These are phyloP conservation scores for Xanthoconium separans DNA, from an alignment of 1,284 basidiomycete species.

Conservation along the genomic window DNA sequence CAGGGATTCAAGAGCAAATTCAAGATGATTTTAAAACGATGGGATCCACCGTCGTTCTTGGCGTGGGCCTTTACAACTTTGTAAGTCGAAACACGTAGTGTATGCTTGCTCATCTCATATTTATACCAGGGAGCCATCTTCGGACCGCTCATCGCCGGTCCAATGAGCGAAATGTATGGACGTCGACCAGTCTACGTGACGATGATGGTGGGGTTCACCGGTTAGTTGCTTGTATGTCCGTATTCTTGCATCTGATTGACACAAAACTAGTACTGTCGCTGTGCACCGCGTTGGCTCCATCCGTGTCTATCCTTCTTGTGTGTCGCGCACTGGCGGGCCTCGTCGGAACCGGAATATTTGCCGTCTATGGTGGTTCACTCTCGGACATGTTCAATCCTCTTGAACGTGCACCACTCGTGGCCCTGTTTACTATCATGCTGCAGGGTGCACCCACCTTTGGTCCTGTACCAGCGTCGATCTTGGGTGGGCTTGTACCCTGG, in stretches of 20 bases:
- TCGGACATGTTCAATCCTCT: conserved; percentile 28
- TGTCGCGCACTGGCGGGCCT: conserved; percentile 24
- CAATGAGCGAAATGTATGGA: conserved; percentile 29
- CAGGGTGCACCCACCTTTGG: conserved; percentile 31
- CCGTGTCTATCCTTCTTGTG: conserved; percentile 15
- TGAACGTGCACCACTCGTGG: conserved; percentile 28
- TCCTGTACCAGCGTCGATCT: conserved; percentile 25
- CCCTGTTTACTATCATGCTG: conserved; percentile 28
- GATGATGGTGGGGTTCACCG: conserved; percentile 21
- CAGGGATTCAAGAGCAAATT: conserved; percentile 28
- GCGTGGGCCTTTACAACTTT: conserved; percentile 29
- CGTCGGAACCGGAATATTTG: conserved; percentile 27
- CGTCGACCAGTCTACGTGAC: conserved; percentile 25
- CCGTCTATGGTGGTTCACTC: conserved; percentile 30
- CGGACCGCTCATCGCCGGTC: conserved; percentile 26
- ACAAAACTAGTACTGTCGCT: conserved; percentile 23
- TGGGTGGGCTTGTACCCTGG: conserved; percentile 24
- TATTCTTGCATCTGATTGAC: conserved; percentile 8
- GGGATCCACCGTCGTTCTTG: conserved; percentile 26
- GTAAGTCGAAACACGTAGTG: conserved; percentile 3
- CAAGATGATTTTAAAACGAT: conserved; percentile 23
- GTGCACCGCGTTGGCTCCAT: conserved; percentile 22
- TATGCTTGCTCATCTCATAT: conserved; percentile 1
- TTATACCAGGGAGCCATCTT: conserved; percentile 24
- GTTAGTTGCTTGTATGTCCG: conserved; percentile 10